Base-by-base conservation (phyloP, 192 early-diverging fungal genomes). In the Coemansia sp. region DNA sequence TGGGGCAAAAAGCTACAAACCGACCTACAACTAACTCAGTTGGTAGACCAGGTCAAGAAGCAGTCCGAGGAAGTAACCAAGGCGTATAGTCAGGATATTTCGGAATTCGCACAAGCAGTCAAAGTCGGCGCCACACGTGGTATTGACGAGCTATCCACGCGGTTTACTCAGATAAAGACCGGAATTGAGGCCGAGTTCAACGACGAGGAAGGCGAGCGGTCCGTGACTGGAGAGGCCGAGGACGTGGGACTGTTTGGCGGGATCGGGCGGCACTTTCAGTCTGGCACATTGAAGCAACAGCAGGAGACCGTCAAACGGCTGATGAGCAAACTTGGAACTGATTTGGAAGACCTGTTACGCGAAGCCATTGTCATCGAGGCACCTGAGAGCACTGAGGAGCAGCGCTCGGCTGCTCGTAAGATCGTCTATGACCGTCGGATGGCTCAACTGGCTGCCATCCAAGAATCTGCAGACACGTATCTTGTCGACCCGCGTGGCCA, bases 321-420 rank as follows among this genome's bases (percentile, higher is more conserved):
- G 71, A 44, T 80, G 71, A 60, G 44, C 61, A 68, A 58, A 29
- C 64, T 80, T 9, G 82, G 82, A 5, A 43, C 61, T 9, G 78
- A 84, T 31, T 69, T 84, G 6, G 82, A 84, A 57, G 78, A 80
- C 31, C 66, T 84, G 1, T 22, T 80, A 33, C 73, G 78, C 40
- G 78, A 80, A 13, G 82, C 82, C 34, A 80, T 84, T 39, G 78
- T 84, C 24, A 84, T 84, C 31, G 82, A 84, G 58, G 78, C 82
- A 1, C 82, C 82, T 0, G 72, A 69, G 2, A 79, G 71, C 65
- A 79, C 81, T 3, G 71, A 75, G 66, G 77, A 84, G 66, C 77
- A 84, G 55, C 64, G 47, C 3, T 52, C 38, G 3, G 65, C 78
- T 1, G 81, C 81, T 3, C 73, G 76, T 33, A 80, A 74, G 46